These are phyloP conservation scores for Lathyrus oleraceus DNA, from an alignment of 306 rosid genomes.

Conservation along the genomic window DNA sequence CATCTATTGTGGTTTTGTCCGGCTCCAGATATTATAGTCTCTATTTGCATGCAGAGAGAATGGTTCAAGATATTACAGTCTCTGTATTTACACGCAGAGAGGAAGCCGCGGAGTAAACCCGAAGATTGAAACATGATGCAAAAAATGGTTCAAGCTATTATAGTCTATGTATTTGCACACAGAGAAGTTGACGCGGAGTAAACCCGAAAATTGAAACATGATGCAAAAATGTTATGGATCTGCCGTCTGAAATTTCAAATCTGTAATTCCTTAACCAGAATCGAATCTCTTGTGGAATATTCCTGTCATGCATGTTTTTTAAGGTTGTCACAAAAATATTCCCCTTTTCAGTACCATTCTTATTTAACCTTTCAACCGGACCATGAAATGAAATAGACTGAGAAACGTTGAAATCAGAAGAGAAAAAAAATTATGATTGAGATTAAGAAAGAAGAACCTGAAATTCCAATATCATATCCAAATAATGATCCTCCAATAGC, in stretches of 20 bases:
- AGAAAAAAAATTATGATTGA: neutral
- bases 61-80: too few species aligned
- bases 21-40: too few species aligned
- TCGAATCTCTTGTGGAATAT: slow-evolving; percentile 3
- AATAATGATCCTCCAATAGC: slow-evolving; percentile 87
- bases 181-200: too few species aligned
- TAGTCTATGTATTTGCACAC: too few species aligned
- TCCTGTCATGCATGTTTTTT: neutral
- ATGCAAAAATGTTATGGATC: neutral
- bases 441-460: slow-evolving; percentile 53
- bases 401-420: slow-evolving; percentile 19
- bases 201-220: too few species aligned
- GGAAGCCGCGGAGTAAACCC: too few species aligned
- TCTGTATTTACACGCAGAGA: too few species aligned
- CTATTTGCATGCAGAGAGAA: too few species aligned
- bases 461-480: slow-evolving; percentile 93
- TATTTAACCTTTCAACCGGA: neutral
- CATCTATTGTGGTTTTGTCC: too few species aligned
- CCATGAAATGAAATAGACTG: neutral
- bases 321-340: too few species aligned
- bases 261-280: slow-evolving; percentile 20
- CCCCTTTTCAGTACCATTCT: neutral
- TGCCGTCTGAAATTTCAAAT: neutral
- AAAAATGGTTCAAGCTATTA: neutral
- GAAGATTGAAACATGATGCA: too few species aligned